Evolutionary conservation across 2,329 filamentous ascomycete species (phyloP), one percentile per base, ranked within the genome.

Genomic region (Chrysoporthe deuterocubensis): DNA sequence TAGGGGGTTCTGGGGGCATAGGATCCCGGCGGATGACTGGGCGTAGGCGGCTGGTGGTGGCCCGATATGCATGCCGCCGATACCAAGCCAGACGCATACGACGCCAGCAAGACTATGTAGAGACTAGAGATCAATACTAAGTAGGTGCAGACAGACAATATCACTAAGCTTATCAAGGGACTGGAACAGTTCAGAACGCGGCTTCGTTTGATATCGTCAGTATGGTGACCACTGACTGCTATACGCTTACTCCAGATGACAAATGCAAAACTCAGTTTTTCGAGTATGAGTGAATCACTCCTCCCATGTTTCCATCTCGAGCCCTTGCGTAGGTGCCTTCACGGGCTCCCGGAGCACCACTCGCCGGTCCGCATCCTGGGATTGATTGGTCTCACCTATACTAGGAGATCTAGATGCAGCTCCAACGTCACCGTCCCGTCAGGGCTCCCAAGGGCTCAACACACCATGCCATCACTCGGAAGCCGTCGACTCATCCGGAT

Each of bases 1-100:
- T 73, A 82, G 89, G 43, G 84, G 78, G 0, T 91, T 87, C 75
- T 91, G 87, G 87, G 78, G 71, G 2, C 71, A 83, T 18, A 81
- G 81, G 67, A 89, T 88, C 75, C 82, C 76, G 11, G 76, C 76
- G 1, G 81, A 87, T 67, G 89, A 91, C 34, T 34, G 60, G 43
- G 21, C 44, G 6, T 62, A 46, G 21, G 26, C 26, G 26, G 26
- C 26, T 26, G 26, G 26, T 26, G 26, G 26, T 2, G 26, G 26
- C 26, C 26, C 26, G 26, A 26, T 26, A 26, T 26, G 26, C 26
- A 26, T 26, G 26, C 26, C 26, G 26, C 26, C 26, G 26, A 26
- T 26, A 26, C 26, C 26, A 26, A 26, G 26, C 26, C 26, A 26
- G 26, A 26, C 26, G 26, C 26, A 26, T 26, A 26, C 26, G 26